Conservation (phyloP, 805 yeast genomes). For the Candida khao-thaluensis region DNA sequence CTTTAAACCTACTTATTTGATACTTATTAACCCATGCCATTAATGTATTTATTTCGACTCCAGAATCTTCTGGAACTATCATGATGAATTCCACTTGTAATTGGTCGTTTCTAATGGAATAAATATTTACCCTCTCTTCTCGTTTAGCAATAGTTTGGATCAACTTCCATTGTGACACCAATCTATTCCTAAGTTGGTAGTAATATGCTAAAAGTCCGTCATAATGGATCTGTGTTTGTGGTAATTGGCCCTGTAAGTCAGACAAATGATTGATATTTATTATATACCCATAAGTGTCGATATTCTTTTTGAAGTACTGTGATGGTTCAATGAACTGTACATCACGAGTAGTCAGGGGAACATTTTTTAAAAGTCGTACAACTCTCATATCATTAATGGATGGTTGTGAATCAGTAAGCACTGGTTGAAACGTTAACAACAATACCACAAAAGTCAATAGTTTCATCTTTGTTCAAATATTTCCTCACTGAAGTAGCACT, state of each 20-base stretch:
- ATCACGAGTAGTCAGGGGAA: slow-evolving; percentile 8
- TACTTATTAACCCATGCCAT: slow-evolving; percentile 12
- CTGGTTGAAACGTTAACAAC: not conserved
- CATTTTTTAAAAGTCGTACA: slow-evolving; percentile 8
- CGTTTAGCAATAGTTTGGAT: slow-evolving; percentile 5
- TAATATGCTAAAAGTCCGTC: not conserved
- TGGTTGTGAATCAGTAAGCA: not conserved
- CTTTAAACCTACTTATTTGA: slow-evolving; percentile 8
- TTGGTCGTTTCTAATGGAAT: not conserved
- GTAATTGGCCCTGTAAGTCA: not conserved
- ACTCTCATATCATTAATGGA: slow-evolving; percentile 7
- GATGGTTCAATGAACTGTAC: not conserved
- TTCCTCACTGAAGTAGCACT: too few species aligned
- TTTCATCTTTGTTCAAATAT: too few species aligned
- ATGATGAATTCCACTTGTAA: slow-evolving; percentile 4
- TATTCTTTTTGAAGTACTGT: slow-evolving; percentile 8
- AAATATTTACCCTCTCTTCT: not conserved
- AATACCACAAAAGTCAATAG: not conserved
- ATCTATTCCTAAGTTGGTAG: not conserved
- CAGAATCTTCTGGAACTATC: slow-evolving; percentile 8
- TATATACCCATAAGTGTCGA: slow-evolving; percentile 12
- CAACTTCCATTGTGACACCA: slow-evolving; percentile 3
- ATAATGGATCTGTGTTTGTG: not conserved
- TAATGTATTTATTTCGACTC: slow-evolving; percentile 1
- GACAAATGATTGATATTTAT: slow-evolving; percentile 1